Evolutionary conservation across 257 asterid species (phyloP), one percentile per base, ranked within the genome.

Genomic region (Solanum sitiens): DNA sequence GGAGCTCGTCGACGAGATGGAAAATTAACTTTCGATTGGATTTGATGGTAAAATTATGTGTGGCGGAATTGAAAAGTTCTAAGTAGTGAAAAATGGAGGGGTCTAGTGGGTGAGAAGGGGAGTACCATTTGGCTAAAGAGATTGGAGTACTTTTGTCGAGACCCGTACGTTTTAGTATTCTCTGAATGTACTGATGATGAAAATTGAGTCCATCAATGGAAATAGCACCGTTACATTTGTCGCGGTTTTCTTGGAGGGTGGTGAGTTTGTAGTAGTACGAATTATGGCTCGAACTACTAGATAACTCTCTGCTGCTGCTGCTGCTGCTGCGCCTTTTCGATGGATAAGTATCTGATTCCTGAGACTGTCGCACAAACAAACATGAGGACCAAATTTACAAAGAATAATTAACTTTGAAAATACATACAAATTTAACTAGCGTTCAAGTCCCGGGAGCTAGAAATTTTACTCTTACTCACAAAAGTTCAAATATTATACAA

Each of bases 1-100:
- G 84, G 15, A 96, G 92, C 85, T 95, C 97, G 70, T 96, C 96
- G 9, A 91, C 96, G 0, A 95, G 89, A 63, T 96, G 98, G 89
- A 96, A 96, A 20, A 93, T 89, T 33, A 96, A 91, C 94, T 91
- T 94, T 68, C 98, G 86, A 91, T 94, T 90, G 92, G 93, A 87
- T 67, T 93, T 93, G 77, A 79, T 88, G 87, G 87, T 87, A 25
- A 93, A 45, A 11, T 23, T 63, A 23, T 63, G 70, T 23, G 73
- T 85, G 27, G 91, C n/a, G 13, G 18, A 65, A 32, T 65, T 83
- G 27, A 93, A 93, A 88, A 96, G 97, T 70, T 96, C 99, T 2
- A 96, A 91, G 89, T 91, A 91, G 88, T 96, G 94, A 88, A 94
- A 96, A 47, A 95, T 93, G 5, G 98, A 92, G 9, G 98, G 98